Conservation (phyloP, 371 early-diverging fungal genomes). For the Rhizopus delemar region DNA sequence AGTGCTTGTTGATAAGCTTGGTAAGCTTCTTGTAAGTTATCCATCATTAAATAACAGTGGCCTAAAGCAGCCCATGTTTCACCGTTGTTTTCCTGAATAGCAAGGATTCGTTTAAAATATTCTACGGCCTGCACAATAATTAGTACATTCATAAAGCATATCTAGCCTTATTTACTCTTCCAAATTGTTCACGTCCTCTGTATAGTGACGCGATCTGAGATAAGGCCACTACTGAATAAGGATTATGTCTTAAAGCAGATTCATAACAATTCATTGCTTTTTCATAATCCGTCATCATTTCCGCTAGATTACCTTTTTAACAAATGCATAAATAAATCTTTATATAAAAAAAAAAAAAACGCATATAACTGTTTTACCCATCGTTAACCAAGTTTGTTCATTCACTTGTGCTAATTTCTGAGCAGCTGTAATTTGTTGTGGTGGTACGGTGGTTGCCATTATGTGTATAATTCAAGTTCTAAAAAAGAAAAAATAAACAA, state of each 20-base stretch:
- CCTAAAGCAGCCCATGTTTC: slow-evolving; percentile 92
- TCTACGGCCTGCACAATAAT: slow-evolving; percentile 25
- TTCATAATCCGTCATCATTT: slow-evolving; percentile 76
- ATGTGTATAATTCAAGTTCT: background rate
- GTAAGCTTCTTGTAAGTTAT: slow-evolving; percentile 88
- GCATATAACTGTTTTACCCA: slow-evolving; percentile 49
- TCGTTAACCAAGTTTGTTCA: slow-evolving; percentile 73
- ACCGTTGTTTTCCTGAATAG: slow-evolving; percentile 77
- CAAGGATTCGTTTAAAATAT: slow-evolving; percentile 78
- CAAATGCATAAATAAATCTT: background rate
- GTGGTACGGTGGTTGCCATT: slow-evolving; percentile 33
- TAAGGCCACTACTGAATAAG: slow-evolving; percentile 79
- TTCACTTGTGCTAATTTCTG: slow-evolving; percentile 66
- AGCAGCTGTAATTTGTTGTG: slow-evolving; percentile 45
- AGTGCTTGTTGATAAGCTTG: slow-evolving; percentile 91
- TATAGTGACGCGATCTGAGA: slow-evolving; percentile 72
- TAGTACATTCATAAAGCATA: slow-evolving; percentile 5
- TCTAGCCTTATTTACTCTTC: slow-evolving; percentile 48
- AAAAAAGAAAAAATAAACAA: no score
- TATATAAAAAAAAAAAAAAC: background rate
- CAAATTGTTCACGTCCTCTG: slow-evolving; percentile 65
- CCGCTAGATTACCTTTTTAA: slow-evolving; percentile 61
- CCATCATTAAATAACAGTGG: slow-evolving; percentile 90
- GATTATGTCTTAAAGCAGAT: slow-evolving; percentile 84
- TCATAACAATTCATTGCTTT: slow-evolving; percentile 84